A percentile compares a stretch with the other conserved stretches of the same genome.
Evolutionary conservation across 2,329 filamentous ascomycete species (phyloP).

Genomic region (Aureobasidium zeae): DNA sequence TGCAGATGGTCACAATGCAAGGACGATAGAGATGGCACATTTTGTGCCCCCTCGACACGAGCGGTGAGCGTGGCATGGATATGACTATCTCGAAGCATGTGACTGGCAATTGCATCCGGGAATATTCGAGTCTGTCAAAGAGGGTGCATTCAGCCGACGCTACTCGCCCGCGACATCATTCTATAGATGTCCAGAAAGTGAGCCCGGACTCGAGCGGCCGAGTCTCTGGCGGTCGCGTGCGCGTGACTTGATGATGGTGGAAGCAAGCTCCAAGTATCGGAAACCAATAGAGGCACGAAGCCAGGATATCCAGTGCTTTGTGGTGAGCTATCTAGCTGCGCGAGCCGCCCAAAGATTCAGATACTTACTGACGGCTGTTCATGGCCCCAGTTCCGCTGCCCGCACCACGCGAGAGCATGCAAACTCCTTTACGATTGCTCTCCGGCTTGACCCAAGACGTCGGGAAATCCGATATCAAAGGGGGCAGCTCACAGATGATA

Average conservation of each 20-base stretch:
- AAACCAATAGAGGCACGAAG: conserved; percentile 9
- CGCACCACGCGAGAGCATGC: not conserved
- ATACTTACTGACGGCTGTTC: conserved; percentile 1
- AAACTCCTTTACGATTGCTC: not conserved
- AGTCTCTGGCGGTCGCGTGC: not conserved
- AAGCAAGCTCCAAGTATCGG: not conserved
- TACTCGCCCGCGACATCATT: not conserved
- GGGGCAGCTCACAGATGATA: not conserved
- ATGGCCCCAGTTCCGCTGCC: not conserved
- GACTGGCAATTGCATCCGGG: no score
- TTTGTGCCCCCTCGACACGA: conserved; percentile 2
- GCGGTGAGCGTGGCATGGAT: not conserved
- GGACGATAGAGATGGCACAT: not conserved
- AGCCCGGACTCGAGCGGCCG: not conserved
- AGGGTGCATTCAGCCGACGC: no score
- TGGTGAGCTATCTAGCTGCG: not conserved
- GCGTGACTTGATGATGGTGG: conserved; percentile 2
- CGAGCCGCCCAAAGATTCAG: conserved; percentile 1
- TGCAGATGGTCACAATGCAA: conserved; percentile 14
- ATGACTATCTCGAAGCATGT: not conserved
- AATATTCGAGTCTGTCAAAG: no score
- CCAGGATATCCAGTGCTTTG: not conserved
- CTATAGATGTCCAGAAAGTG: not conserved
- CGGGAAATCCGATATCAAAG: not conserved
- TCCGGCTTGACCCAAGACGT: not conserved